Conservation (phyloP, 1,284 basidiomycete species). For the Microbotryum violaceum region DNA sequence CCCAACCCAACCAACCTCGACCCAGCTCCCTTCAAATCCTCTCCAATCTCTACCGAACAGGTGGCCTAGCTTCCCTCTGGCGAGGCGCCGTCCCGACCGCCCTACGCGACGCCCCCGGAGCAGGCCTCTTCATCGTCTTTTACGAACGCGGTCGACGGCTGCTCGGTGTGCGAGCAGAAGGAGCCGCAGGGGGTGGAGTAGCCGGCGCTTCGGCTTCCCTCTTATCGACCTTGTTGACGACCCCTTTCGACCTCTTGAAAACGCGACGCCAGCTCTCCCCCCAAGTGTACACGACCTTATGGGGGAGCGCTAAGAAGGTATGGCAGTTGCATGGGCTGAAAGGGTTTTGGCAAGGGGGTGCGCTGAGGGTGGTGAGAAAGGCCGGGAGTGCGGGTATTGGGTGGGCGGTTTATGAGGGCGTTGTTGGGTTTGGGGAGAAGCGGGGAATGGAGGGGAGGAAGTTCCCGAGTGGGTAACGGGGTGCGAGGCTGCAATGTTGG, state of each 20-base stretch:
- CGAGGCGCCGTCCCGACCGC: conserved; percentile 58
- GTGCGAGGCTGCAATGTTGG: too few species aligned
- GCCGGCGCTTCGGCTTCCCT: conserved; percentile 32
- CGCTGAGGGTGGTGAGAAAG: conserved; percentile 74
- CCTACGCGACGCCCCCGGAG: conserved; percentile 88
- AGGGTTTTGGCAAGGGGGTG: conserved; percentile 80
- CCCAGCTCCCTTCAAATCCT: conserved; percentile 11
- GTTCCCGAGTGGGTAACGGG: too few species aligned
- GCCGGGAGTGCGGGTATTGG: conserved; percentile 82
- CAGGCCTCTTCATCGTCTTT: conserved; percentile 82
- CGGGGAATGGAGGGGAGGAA: background rate
- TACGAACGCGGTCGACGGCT: conserved; percentile 55
- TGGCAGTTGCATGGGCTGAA: conserved; percentile 22
- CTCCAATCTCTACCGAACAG: conserved; percentile 12
- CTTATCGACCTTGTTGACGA: conserved; percentile 35
- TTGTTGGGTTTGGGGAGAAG: conserved; percentile 38
- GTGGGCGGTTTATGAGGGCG: conserved; percentile 84
- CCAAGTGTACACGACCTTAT: conserved; percentile 17
- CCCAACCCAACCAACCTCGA: conserved; percentile 6
- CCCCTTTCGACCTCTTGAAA: conserved; percentile 38
- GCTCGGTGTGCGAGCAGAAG: conserved; percentile 18
- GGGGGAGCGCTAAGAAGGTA: conserved; percentile 18
- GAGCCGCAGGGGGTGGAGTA: conserved; percentile 20
- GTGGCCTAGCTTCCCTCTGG: conserved; percentile 48
- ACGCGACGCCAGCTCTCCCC: conserved; percentile 34